Conservation (phyloP, 331 rosid species). For the Quercus lobata region DNA sequence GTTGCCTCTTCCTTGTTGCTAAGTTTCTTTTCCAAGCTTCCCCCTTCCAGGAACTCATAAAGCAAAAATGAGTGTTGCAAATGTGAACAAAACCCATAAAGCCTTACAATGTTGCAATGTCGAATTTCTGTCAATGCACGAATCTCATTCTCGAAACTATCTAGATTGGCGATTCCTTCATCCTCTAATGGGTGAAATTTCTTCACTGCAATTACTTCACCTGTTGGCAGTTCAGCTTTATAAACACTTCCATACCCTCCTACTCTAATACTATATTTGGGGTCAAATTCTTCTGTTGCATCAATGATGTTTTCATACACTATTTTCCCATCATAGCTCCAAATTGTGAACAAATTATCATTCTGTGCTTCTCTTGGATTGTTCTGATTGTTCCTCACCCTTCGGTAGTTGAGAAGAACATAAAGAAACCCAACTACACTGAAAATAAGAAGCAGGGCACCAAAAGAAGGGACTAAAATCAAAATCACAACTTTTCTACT, state of each 20-base stretch:
- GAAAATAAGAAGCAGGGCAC: background rate
- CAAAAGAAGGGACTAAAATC: background rate
- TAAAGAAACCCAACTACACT: background rate
- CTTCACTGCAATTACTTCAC: constrained; percentile 31
- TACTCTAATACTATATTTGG: constrained; percentile 20
- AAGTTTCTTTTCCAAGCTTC: constrained; percentile 24
- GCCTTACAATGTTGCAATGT: background rate
- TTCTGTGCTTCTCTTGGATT: background rate
- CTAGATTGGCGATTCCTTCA: background rate
- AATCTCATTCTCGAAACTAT: constrained; percentile 28
- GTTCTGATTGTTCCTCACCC: background rate
- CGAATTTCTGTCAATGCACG: constrained; percentile 15
- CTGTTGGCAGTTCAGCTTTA: constrained; percentile 18
- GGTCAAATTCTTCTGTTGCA: constrained; percentile 36
- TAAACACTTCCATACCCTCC: constrained; percentile 35
- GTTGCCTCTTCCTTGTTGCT: constrained; percentile 3
- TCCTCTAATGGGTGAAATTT: constrained; percentile 20
- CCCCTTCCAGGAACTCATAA: constrained; percentile 23
- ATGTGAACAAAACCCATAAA: background rate
- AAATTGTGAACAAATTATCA: constrained; percentile 11
- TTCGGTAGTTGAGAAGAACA: background rate
- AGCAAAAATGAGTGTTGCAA: background rate
- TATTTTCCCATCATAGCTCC: constrained; percentile 23
- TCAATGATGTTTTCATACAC: constrained; percentile 17
- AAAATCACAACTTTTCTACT: background rate